Evolutionary conservation across 2,329 filamentous ascomycete species (phyloP), one percentile per base, ranked within the genome.

Genomic region (Neobulgaria alba): DNA sequence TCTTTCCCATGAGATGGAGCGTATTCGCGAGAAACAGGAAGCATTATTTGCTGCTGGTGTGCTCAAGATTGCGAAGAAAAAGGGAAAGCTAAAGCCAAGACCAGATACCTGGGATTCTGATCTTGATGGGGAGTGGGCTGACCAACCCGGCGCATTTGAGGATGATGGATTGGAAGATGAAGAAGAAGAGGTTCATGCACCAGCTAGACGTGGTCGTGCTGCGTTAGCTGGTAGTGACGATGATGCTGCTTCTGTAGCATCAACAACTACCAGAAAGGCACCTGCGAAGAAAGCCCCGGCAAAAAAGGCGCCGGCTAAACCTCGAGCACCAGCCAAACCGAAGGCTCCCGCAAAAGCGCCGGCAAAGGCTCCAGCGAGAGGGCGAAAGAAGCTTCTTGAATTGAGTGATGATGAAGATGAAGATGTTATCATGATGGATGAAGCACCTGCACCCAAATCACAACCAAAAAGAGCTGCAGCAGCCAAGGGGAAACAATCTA

Each of bases 91-190:
- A 45, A 90, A 85, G 58, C 80, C 85, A 0, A 85, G 80, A 59
- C 90, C 90, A 1, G 73, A 77, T 9, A 71, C 70, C 2, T 96
- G 89, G 88, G 87, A 96, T 57, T 85, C 78, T n/a, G 90, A 96
- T 50, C 67, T 89, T 18, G 82, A 95, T 36, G 92, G 89, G 0
- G 72, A 73, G 37, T 96, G 90, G 89, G 82, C 82, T 45, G 83
- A 92, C 35, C 67, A 67, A 2, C 68, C 73, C n/a, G 45, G 43
- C 14, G 46, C 46, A 7, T 36, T 41, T 26, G 37, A 45, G 5
- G 35, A 36, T 29, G 59, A 57, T 10, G 55, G 57, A 5, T 53
- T 57, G 3, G 55, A 58, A 9, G 57, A 67, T 15, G 64, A 72
- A 45, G 65, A 70, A 34, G 72, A 67, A 12, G 67, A 67, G 10